Percentiles rank a stretch among this genome's conserved stretches.
These are phyloP conservation scores for Eustoma russellianum DNA, from an alignment of 257 asterid genomes.

Conservation along the genomic window DNA sequence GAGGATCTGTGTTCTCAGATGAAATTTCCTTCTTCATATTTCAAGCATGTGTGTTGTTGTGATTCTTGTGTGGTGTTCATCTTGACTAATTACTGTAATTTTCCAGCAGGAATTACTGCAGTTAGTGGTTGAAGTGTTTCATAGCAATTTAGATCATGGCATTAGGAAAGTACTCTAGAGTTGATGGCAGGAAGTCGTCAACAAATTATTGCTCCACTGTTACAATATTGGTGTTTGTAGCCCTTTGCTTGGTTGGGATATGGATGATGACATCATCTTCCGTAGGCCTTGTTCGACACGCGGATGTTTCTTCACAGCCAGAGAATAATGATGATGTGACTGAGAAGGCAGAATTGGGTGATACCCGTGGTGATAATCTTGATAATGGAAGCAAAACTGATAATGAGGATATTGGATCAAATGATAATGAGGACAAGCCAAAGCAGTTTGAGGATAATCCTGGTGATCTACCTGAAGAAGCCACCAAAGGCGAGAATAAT, in stretches of 20 bases:
- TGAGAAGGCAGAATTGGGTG: slow-evolving; percentile 27
- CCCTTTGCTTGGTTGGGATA: slow-evolving; percentile 84
- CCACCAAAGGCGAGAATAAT: slow-evolving; percentile 64
- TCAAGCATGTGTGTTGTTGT: too few species aligned
- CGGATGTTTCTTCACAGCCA: slow-evolving; percentile 38
- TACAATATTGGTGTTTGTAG: slow-evolving; percentile 71
- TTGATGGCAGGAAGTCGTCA: slow-evolving; percentile 76
- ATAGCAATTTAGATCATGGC: slow-evolving; percentile 41
- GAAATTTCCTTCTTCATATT: too few species aligned
- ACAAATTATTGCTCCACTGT: slow-evolving; percentile 69
- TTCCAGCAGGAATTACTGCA: slow-evolving; percentile 23
- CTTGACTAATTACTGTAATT: background rate
- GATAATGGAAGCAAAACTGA: slow-evolving; percentile 13
- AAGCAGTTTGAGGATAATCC: slow-evolving; percentile 89
- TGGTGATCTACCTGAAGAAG: slow-evolving; percentile 89
- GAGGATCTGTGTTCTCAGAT: too few species aligned
- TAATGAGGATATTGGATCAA: slow-evolving; percentile 25
- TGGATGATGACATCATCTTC: slow-evolving; percentile 95
- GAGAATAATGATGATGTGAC: slow-evolving; percentile 47
- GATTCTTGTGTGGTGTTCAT: too few species aligned
- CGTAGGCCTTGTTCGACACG: slow-evolving; percentile 53
- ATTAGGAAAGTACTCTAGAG: slow-evolving; percentile 79
- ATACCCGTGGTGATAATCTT: slow-evolving; percentile 29
- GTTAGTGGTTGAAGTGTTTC: slow-evolving; percentile 12
- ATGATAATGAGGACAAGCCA: slow-evolving; percentile 41